Evolutionary conservation across 345 rosid species (phyloP).

Genomic region (Sonneratia alba): DNA sequence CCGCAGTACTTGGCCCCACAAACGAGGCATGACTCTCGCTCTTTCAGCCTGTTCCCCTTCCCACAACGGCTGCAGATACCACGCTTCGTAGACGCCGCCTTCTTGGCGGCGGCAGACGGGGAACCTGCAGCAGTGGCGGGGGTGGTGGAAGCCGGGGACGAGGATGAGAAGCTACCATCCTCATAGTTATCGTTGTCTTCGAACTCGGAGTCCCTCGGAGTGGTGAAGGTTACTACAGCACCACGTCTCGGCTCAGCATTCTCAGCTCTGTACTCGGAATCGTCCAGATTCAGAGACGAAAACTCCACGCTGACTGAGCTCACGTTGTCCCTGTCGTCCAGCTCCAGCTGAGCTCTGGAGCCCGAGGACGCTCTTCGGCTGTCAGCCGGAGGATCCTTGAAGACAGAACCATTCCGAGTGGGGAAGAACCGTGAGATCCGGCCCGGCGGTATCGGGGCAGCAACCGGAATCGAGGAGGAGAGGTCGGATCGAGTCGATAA

Average conservation of each 20-base stretch:
- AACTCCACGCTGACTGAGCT: slow-evolving; percentile 11
- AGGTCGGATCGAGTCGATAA: slow-evolving; percentile 13
- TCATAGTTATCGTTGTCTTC: slow-evolving; percentile 16
- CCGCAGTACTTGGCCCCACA: slow-evolving; percentile 51
- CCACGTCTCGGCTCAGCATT: slow-evolving; percentile 12
- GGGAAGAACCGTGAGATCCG: slow-evolving; percentile 21
- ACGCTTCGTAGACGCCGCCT: slow-evolving; percentile 15
- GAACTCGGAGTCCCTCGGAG: slow-evolving; percentile 26
- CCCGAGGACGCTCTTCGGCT: slow-evolving; percentile 13
- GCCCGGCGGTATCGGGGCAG: slow-evolving; percentile 14
- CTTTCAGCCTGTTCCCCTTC: slow-evolving; percentile 32
- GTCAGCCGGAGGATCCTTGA: slow-evolving; percentile 8
- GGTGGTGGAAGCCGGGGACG: slow-evolving; percentile 14
- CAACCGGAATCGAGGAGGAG: slow-evolving; percentile 23
- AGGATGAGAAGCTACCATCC: slow-evolving; percentile 15
- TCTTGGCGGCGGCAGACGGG: slow-evolving; percentile 9
- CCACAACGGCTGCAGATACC: slow-evolving; percentile 41
- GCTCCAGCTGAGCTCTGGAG: slow-evolving; percentile 9
- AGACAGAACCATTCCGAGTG: slow-evolving; percentile 9
- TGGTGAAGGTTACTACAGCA: slow-evolving; percentile 25
- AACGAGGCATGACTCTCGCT: slow-evolving; percentile 45
- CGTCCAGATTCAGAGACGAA: slow-evolving; percentile 3
- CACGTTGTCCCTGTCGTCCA: slow-evolving; percentile 4
- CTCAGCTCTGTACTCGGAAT: slow-evolving; percentile 2
- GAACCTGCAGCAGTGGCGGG: slow-evolving; percentile 7